A percentile compares a stretch with the other conserved stretches of the same genome.
Evolutionary conservation across 75 land plant genomes (phyloP).

Genomic region (Isoetes taiwanensis): DNA sequence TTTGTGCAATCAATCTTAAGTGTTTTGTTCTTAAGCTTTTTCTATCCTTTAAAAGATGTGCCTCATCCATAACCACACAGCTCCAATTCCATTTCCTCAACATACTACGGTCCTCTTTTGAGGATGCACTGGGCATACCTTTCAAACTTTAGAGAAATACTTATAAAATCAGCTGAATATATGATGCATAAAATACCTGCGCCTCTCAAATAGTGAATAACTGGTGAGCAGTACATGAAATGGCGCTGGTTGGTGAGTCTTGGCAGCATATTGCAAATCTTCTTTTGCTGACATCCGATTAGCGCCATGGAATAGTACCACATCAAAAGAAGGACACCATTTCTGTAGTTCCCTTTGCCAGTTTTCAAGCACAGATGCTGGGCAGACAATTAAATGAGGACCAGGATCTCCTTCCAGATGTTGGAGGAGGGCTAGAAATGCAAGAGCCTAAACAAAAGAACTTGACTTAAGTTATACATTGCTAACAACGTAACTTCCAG

Average conservation of each 20-base stretch:
- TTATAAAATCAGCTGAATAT: too few species aligned
- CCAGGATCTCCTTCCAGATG: slow-evolving; percentile 83
- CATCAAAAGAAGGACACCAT: slow-evolving; percentile 87
- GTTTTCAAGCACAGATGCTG: slow-evolving; percentile 93
- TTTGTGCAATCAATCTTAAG: slow-evolving; percentile 66
- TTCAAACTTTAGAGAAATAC: neutral
- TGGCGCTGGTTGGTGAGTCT: slow-evolving; percentile 63
- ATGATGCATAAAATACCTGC: too few species aligned
- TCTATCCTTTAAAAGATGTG: slow-evolving; percentile 92
- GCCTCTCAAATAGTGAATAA: slow-evolving; percentile 89
- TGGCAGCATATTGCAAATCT: slow-evolving; percentile 43
- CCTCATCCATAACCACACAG: slow-evolving; percentile 95
- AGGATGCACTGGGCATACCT: slow-evolving; percentile 44
- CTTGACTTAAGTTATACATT: too few species aligned
- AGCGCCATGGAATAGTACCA: slow-evolving; percentile 73
- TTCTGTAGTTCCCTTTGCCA: slow-evolving; percentile 86
- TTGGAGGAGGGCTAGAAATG: slow-evolving; percentile 67
- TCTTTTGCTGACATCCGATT: slow-evolving; percentile 46
- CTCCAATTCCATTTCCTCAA: slow-evolving; percentile 89
- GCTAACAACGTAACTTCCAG: too few species aligned
- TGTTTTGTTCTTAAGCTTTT: slow-evolving; percentile 76
- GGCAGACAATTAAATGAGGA: slow-evolving; percentile 89
- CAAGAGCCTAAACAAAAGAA: slow-evolving; percentile 56
- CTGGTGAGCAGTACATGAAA: slow-evolving; percentile 84
- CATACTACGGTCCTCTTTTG: slow-evolving; percentile 83